Percentiles rank a stretch among this genome's conserved stretches.
These are phyloP conservation scores for Musa beccarii DNA, from an alignment of 176 grass and related monocot species.

Conservation along the genomic window DNA sequence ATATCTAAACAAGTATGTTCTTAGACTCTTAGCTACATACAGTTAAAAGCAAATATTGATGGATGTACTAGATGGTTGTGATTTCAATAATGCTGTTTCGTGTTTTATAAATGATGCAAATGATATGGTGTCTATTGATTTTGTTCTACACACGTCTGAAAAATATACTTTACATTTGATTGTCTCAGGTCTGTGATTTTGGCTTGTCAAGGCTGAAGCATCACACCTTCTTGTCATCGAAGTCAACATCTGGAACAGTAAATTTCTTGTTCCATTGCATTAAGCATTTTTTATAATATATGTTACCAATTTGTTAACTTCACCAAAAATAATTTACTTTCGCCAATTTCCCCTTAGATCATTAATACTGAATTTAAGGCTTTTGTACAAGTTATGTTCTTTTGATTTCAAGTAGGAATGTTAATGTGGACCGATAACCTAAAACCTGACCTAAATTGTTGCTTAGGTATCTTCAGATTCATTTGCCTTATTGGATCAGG, in stretches of 20 bases:
- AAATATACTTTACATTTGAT: not conserved
- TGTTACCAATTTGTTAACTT: not conserved
- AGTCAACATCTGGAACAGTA: constrained; percentile 96
- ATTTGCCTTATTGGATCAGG: not conserved
- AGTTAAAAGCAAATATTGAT: too few species aligned
- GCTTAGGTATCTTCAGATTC: not conserved
- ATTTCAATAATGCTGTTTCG: not conserved
- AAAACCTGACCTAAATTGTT: not conserved
- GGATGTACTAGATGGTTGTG: too few species aligned
- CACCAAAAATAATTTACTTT: too few species aligned
- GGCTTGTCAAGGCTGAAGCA: constrained; percentile 99
- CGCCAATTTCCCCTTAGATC: too few species aligned
- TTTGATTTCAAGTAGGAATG: not conserved
- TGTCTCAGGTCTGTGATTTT: constrained; percentile 87
- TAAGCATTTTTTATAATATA: not conserved
- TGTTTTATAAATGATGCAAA: not conserved
- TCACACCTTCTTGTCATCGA: constrained; percentile 90
- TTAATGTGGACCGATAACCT: not conserved
- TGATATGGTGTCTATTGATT: not conserved
- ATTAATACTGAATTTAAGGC: too few species aligned
- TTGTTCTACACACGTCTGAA: not conserved
- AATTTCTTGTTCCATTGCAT: constrained; percentile 20
- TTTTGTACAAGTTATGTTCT: not conserved
- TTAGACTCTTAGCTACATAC: too few species aligned
- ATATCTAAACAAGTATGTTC: too few species aligned